Evolutionary conservation across 2,329 filamentous ascomycete genomes (phyloP), one percentile per base, ranked within the genome.

Genomic region (Pseudofabraea citricarpa): DNA sequence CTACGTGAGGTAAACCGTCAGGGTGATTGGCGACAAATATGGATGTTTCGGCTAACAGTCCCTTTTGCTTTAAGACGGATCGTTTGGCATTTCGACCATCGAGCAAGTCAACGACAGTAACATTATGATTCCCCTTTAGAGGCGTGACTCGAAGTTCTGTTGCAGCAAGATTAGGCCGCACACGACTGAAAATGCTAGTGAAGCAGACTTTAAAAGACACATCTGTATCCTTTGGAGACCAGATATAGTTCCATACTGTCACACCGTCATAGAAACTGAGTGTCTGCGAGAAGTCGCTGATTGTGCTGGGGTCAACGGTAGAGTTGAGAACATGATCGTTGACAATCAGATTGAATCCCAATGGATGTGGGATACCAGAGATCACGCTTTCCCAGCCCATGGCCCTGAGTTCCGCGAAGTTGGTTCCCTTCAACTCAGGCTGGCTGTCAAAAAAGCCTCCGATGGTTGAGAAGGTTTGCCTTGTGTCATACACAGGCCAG

Each of bases 391-490:
- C 81, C 41, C 74, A 73, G 4, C 81, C 81, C 58, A 81, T 79
- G 47, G 82, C 73, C 41, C 72, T 68, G 26, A 85, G 58, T 75
- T 81, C 83, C 0, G 68, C 68, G 52, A 81, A 86, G 52, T 86
- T 87, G 18, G 74, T 73, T 2, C 71, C 69, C 36, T 76, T 77
- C 0, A 73, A 77, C 12, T 64, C 71, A 2, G 71, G 68, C 57
- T 85, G 78, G 2, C 64, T 69, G 50, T 85, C 75, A 61, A 74
- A 86, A 56, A 87, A 87, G 1, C 83, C 83, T 4, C 78, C 73
- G 27, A 87, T 73, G 0, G 81, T 85, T 1, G 78, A 78, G 56
- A 87, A 86, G 0, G 76, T 75, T 58, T 85, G 80, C 18, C 83
- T 70, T 20, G 71, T 65, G 44, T 77, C 75, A 58, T 77, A 83